These are phyloP conservation scores for Pseudomonodictys pantanalensis DNA, from an alignment of 495 filamentous ascomycete genomes.

Conservation along the genomic window DNA sequence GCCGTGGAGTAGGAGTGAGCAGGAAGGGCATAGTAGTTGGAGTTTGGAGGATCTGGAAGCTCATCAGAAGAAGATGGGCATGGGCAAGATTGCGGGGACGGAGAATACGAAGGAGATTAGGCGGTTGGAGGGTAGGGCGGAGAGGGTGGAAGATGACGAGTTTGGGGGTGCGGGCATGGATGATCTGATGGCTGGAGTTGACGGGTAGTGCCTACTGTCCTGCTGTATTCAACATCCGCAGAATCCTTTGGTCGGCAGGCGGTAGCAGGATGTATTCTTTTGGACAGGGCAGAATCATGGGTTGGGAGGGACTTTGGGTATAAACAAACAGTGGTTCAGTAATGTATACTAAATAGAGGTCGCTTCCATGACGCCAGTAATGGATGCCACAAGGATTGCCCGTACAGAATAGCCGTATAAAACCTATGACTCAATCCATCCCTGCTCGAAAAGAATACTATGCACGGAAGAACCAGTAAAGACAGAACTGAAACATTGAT, in stretches of 20 bases:
- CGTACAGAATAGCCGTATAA: no score
- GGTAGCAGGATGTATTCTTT: no score
- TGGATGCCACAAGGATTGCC: no score
- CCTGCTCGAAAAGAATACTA: no score
- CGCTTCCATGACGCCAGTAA: no score
- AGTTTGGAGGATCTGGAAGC: conserved; percentile 69
- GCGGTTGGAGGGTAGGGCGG: conserved; percentile 51
- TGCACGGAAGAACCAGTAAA: no score
- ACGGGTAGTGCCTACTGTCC: background rate
- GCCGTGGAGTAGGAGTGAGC: conserved; percentile 75
- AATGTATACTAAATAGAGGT: no score
- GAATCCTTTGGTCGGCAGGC: background rate
- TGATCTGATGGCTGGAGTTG: conserved; percentile 29
- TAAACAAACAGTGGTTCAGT: no score
- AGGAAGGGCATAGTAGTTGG: conserved; percentile 93
- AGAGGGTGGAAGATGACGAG: conserved; percentile 25
- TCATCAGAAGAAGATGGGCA: conserved; percentile 74
- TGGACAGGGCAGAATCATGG: no score
- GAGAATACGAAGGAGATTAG: conserved; percentile 69
- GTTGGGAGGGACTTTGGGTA: no score
- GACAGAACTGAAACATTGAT: no score
- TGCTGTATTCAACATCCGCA: background rate
- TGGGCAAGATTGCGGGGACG: conserved; percentile 54
- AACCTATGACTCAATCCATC: no score
- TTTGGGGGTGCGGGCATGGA: conserved; percentile 29